A percentile compares a stretch with the other conserved stretches of the same genome.
Conservation (phyloP, 306 rosid genomes). For the Vicia faba region DNA sequence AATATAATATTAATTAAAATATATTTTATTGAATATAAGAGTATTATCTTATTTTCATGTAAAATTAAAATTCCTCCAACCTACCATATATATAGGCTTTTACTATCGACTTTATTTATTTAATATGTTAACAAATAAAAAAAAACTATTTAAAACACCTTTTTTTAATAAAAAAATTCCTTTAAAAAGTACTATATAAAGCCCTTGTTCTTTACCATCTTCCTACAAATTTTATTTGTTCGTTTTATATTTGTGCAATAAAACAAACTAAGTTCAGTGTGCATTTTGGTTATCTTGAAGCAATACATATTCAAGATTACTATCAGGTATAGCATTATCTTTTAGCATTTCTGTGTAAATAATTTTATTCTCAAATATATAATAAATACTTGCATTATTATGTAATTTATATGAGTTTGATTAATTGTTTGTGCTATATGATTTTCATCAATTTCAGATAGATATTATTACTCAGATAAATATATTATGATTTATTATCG, state of each 20-base stretch:
- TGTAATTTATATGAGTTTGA: background rate
- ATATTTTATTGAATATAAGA: background rate
- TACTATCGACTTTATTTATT: background rate
- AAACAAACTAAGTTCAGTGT: background rate
- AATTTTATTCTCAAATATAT: too few species aligned
- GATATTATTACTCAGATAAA: background rate
- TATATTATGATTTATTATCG: background rate
- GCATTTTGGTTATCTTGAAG: background rate
- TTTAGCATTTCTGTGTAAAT: too few species aligned
- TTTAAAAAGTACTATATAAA: background rate
- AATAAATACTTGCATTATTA: too few species aligned
- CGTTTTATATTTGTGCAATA: background rate
- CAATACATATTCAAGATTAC: background rate
- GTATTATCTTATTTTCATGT: background rate
- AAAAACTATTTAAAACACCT: background rate
- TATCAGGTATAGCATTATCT: constrained; percentile 2
- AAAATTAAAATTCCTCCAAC: background rate
- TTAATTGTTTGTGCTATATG: background rate
- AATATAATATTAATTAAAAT: background rate
- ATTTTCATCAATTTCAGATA: background rate
- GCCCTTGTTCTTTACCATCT: background rate
- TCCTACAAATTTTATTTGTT: background rate
- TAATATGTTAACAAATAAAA: background rate
- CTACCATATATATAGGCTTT: background rate
- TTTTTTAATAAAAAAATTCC: background rate